Evolutionary conservation across 2,329 filamentous ascomycete genomes (phyloP).

Genomic region (Cladorrhinum sp.): DNA sequence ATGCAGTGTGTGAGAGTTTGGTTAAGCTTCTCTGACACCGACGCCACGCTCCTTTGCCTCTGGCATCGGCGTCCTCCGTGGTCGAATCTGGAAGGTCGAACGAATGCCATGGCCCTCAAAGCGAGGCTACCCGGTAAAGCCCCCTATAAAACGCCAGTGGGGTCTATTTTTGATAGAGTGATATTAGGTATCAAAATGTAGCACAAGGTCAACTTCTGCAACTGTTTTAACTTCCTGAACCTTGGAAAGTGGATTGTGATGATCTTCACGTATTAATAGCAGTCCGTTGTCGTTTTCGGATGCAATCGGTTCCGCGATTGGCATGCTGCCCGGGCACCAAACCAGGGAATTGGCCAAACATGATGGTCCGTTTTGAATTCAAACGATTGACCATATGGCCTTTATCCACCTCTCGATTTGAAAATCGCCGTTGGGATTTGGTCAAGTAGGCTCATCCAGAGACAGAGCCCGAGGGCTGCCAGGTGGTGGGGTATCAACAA

Average conservation of each 20-base stretch:
- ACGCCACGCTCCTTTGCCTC: constrained; percentile 11
- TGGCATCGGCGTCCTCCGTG: constrained; percentile 1
- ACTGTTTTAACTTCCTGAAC: too few relatives aligned
- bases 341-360: too few relatives aligned
- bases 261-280: neutral
- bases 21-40: constrained; percentile 10
- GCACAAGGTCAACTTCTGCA: too few relatives aligned
- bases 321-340: neutral
- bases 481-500: neutral
- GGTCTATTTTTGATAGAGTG: neutral
- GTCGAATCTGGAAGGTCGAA: constrained; percentile 8
- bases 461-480: neutral
- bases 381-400: too few relatives aligned
- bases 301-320: neutral
- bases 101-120: neutral
- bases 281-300: neutral
- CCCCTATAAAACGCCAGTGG: neutral
- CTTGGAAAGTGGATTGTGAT: too few relatives aligned
- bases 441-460: neutral
- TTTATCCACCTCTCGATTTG: too few relatives aligned
- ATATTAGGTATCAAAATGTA: neutral
- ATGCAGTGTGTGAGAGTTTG: constrained; percentile 8
- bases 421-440: neutral
- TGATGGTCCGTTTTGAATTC: too few relatives aligned
- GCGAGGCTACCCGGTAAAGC: neutral